Base-by-base conservation (phyloP, 2,329 filamentous ascomycete species). In the Nothophaeocryptopus gaeumannii region DNA sequence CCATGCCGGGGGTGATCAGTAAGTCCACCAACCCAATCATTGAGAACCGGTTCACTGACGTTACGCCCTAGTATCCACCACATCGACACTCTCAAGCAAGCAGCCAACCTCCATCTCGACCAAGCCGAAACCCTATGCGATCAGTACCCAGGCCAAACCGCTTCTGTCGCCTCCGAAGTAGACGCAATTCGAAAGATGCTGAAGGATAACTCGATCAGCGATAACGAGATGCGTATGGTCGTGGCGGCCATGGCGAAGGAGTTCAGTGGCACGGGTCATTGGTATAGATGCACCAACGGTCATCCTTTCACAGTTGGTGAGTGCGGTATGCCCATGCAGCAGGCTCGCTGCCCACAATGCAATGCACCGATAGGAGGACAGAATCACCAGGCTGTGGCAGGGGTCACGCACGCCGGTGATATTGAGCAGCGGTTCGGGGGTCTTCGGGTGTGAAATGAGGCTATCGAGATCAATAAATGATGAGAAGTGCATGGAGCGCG, bases 341-440 rank as follows among this genome's bases (percentile, higher is more conserved):
- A 60, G 13, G 76, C 83, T 1, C 65, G 65, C 2, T 89, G 85
- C 56, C 83, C 84, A 0, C 77, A 87, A 54, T 89, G 85, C 55
- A 76, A 73, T 2, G 73, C 73, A 1, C 53, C 65, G 0, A 75
- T 88, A 29, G 84, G 83, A 2, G 84, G 84, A 0, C 61, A 58
- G 39, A 8, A 74, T 34, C 81, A 86, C 63, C 45, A 8, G 8
- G 52, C 75, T n/a, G 75, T 70, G 0, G 68, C 62, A 11, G 83
- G 83, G 2, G 80, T 84, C 2, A 70, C 63, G 10, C 70, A 60
- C 37, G 81, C 80, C 0, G 52, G 32, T 0, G 71, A 78, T 11
- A 75, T 83, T 56, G 80, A 83, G 52, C 35, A 50, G 34, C 45
- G 58, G 43, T 64, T 69, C 40, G 54, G 57, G 2, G 12, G 20